Percentiles rank a stretch among this genome's conserved stretches.
Conservation (phyloP, 2,329 filamentous ascomycete species). For the Fusarium albosuccineum region DNA sequence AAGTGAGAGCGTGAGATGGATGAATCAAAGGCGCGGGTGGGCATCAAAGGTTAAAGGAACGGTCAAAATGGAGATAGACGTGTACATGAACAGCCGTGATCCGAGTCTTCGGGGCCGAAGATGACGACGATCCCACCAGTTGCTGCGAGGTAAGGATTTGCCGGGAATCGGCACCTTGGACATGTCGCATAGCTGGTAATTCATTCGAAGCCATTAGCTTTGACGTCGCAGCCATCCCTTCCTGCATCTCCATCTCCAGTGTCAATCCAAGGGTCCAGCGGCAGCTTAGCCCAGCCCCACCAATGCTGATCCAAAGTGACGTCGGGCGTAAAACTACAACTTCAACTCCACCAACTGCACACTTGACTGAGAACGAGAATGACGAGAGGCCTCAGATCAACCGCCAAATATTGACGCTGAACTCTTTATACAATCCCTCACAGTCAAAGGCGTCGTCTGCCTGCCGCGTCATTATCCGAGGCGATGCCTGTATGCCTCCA, state of each 20-base stretch:
- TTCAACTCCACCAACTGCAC: slow-evolving; percentile 15
- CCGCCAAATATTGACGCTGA: background rate
- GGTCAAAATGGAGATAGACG: slow-evolving; percentile 42
- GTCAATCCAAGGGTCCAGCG: no score
- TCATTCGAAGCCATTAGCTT: background rate
- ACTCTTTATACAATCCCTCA: background rate
- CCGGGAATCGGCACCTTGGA: slow-evolving; percentile 7
- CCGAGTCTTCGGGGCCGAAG: slow-evolving; percentile 15
- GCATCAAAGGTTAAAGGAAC: slow-evolving; percentile 33
- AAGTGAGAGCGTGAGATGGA: slow-evolving; percentile 41
- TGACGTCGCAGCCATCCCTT: background rate
- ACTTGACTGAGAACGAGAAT: no score
- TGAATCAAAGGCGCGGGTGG: slow-evolving; percentile 25
- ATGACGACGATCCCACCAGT: background rate
- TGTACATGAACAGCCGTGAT: slow-evolving; percentile 26
- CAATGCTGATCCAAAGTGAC: slow-evolving; percentile 22
- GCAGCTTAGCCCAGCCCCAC: no score
- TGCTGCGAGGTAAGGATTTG: background rate
- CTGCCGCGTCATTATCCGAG: slow-evolving; percentile 3
- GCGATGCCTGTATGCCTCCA: slow-evolving; percentile 43
- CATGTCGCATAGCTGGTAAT: background rate
- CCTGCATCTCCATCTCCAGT: no score
- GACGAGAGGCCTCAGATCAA: slow-evolving; percentile 4
- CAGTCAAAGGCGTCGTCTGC: background rate
- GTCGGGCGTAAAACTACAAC: slow-evolving; percentile 32